Percentiles rank a stretch among this genome's conserved stretches.
These are phyloP conservation scores for Podospora australis DNA, from an alignment of 495 filamentous ascomycete species.

Conservation along the genomic window DNA sequence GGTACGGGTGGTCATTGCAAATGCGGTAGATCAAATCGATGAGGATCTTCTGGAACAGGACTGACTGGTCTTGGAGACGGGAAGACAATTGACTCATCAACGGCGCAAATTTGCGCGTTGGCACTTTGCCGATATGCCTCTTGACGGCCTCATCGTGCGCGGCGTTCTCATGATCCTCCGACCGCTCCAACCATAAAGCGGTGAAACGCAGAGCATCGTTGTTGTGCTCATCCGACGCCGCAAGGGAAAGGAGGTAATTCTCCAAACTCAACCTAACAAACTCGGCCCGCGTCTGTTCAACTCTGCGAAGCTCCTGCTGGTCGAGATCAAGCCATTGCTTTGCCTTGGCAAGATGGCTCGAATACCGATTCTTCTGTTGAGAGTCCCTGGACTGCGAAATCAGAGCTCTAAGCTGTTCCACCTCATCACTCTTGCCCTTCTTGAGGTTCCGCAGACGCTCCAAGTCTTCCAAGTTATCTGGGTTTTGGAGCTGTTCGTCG, in stretches of 20 bases:
- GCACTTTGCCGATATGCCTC: slow-evolving; percentile 61
- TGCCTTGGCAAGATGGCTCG: slow-evolving; percentile 50
- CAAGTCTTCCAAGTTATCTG: slow-evolving; percentile 77
- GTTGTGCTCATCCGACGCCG: slow-evolving; percentile 79
- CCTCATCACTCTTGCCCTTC: slow-evolving; percentile 72
- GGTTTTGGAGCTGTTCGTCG: slow-evolving; percentile 83
- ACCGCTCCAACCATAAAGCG: slow-evolving; percentile 85
- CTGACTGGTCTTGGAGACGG: slow-evolving; percentile 64
- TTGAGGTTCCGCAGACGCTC: slow-evolving; percentile 71
- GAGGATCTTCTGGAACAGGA: slow-evolving; percentile 67
- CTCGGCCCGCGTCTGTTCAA: slow-evolving; percentile 64
- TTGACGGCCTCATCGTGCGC: slow-evolving; percentile 72
- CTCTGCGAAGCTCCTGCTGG: slow-evolving; percentile 73
- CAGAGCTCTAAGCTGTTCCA: slow-evolving; percentile 57
- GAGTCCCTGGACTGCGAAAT: slow-evolving; percentile 34
- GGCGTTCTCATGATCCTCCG: slow-evolving; percentile 54
- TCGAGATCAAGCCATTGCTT: slow-evolving; percentile 86
- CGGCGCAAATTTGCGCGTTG: slow-evolving; percentile 84
- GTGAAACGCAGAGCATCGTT: slow-evolving; percentile 91
- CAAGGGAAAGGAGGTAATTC: slow-evolving; percentile 83
- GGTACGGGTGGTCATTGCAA: slow-evolving; percentile 87
- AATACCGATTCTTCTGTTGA: slow-evolving; percentile 32
- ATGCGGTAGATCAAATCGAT: slow-evolving; percentile 67
- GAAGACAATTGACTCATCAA: slow-evolving; percentile 96
- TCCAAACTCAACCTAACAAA: slow-evolving; percentile 84